Evolutionary conservation across 2,329 filamentous ascomycete genomes (phyloP).

Genomic region (Fusarium subtropicale): DNA sequence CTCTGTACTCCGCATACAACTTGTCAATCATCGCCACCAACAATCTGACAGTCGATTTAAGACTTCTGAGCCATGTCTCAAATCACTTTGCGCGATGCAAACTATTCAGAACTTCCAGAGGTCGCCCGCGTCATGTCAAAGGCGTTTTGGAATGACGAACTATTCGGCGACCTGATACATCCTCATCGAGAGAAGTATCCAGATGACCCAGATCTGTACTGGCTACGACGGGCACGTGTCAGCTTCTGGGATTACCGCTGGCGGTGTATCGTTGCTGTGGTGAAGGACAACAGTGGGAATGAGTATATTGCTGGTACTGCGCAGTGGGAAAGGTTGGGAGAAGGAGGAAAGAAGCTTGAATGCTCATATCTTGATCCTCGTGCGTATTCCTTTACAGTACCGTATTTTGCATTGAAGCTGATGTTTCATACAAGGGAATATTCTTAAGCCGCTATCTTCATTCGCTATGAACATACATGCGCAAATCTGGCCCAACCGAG

Average conservation of each 20-base stretch:
- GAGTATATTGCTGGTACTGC: slow-evolving; percentile 33
- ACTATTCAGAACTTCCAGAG: slow-evolving; percentile 44
- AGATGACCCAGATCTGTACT: slow-evolving; percentile 49
- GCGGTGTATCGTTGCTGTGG: slow-evolving; percentile 46
- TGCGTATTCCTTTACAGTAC: background rate
- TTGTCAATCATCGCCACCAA: background rate
- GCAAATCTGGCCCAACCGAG: slow-evolving; percentile 22
- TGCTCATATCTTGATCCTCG: slow-evolving; percentile 28
- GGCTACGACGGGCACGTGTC: slow-evolving; percentile 45
- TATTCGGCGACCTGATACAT: slow-evolving; percentile 52
- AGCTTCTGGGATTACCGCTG: slow-evolving; percentile 48
- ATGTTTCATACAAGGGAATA: slow-evolving; percentile 18
- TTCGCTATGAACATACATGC: slow-evolving; percentile 25
- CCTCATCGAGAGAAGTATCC: slow-evolving; percentile 51
- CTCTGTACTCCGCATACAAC: background rate
- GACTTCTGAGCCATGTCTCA: slow-evolving; percentile 15
- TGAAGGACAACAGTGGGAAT: slow-evolving; percentile 22
- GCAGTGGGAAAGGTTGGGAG: slow-evolving; percentile 39
- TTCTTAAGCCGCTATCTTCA: slow-evolving; percentile 35
- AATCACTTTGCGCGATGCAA: slow-evolving; percentile 28
- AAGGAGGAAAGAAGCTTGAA: slow-evolving; percentile 29
- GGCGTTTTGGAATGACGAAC: slow-evolving; percentile 51
- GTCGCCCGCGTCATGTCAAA: slow-evolving; percentile 48
- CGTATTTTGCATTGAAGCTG: background rate
- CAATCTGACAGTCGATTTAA: too few species aligned